phyloP scores from a whole-genome alignment of 2,329 filamentous ascomycete species.

The Aspergillus intermedius region DNA sequence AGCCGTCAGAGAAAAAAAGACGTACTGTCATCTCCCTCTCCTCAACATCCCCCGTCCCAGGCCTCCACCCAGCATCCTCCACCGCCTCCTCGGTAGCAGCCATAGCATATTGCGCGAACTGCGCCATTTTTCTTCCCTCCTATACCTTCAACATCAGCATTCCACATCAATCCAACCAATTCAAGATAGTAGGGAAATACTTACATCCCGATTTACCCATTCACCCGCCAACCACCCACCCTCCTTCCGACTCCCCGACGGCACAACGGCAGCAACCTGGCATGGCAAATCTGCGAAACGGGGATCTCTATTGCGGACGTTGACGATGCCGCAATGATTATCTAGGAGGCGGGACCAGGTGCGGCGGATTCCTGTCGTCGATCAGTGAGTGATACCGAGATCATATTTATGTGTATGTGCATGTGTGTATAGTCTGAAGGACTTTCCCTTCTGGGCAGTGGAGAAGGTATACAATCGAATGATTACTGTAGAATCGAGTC shows the following conservation, averaged over 20 bases:
- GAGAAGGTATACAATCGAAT: slow-evolving; percentile 12
- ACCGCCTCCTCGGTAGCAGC: slow-evolving; percentile 82
- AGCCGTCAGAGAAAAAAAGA: neutral
- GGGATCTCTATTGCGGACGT: slow-evolving; percentile 56
- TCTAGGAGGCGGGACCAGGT: slow-evolving; percentile 78
- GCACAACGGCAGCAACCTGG: slow-evolving; percentile 77
- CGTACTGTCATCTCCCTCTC: slow-evolving; percentile 64
- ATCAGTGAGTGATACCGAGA: too few species aligned
- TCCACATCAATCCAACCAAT: slow-evolving; percentile 38
- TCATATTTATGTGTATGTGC: too few species aligned
- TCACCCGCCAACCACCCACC: slow-evolving; percentile 40
- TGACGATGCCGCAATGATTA: slow-evolving; percentile 72
- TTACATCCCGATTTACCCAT: slow-evolving; percentile 39
- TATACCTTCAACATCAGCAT: slow-evolving; percentile 21
- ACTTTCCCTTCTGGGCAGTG: slow-evolving; percentile 29
- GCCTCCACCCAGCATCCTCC: slow-evolving; percentile 70
- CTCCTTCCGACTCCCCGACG: slow-evolving; percentile 45
- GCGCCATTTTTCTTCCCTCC: slow-evolving; percentile 75
- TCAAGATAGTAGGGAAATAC: slow-evolving; percentile 5
- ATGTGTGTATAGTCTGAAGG: neutral
- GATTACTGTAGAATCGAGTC: neutral
- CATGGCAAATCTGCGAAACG: slow-evolving; percentile 70
- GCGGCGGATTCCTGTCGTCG: slow-evolving; percentile 53
- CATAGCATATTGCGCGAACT: slow-evolving; percentile 85
- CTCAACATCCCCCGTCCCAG: slow-evolving; percentile 43